Evolutionary conservation across 2,329 filamentous ascomycete genomes (phyloP).

Genomic region (Byssoonygena ceratinophila): DNA sequence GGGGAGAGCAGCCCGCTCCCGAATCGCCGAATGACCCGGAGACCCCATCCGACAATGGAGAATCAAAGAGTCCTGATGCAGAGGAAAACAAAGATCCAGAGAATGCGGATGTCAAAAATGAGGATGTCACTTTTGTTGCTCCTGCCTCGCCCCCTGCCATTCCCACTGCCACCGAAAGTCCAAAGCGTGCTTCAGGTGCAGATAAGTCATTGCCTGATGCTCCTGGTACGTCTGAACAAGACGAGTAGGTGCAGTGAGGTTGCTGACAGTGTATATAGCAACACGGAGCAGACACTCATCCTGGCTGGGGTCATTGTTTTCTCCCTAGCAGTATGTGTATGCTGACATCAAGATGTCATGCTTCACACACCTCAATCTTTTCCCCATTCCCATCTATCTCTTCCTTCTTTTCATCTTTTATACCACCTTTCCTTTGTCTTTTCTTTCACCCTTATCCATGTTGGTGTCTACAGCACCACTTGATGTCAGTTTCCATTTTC

Average conservation of each 20-base stretch:
- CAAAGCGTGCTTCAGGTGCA: constrained; percentile 1
- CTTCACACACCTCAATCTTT: too few species aligned
- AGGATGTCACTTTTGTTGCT: too few species aligned
- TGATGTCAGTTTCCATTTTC: too few species aligned
- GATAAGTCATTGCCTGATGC: constrained; percentile 10
- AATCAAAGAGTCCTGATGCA: neutral
- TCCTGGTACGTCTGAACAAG: constrained; percentile 16
- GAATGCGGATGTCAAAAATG: neutral
- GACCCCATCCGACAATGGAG: constrained; percentile 1
- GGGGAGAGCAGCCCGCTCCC: constrained; percentile 18
- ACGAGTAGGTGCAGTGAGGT: constrained; percentile 1
- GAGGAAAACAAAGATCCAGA: neutral
- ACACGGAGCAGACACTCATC: constrained; percentile 18
- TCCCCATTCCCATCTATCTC: neutral
- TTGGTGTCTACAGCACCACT: too few species aligned
- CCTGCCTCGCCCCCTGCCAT: neutral
- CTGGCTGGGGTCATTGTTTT: constrained; percentile 15
- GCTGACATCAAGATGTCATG: neutral
- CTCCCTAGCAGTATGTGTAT: neutral
- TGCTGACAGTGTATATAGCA: constrained; percentile 9
- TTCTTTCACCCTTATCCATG: too few species aligned
- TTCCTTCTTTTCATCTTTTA: neutral
- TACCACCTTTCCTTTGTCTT: too few species aligned
- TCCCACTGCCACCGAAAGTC: neutral
- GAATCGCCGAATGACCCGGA: constrained; percentile 19